Conservation (phyloP, 2,329 filamentous ascomycete genomes). For the Chaetomiaceae sp. region DNA sequence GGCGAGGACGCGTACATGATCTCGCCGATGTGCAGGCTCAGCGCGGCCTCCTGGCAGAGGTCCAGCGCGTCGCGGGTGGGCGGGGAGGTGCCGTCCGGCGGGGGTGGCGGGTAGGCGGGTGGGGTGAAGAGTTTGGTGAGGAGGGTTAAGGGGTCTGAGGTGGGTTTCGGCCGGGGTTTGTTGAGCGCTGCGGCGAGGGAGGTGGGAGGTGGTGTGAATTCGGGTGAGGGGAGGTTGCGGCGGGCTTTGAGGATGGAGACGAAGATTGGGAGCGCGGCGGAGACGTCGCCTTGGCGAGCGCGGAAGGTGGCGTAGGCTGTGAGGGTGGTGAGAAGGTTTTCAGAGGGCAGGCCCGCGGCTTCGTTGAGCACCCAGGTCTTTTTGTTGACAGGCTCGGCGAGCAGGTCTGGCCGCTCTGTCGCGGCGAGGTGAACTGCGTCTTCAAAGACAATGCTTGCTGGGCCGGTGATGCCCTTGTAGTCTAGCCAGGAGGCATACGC, state of each 20-base stretch:
- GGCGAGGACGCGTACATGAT: constrained; percentile 72
- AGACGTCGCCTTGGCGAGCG: constrained; percentile 61
- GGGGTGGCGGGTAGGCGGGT: constrained; percentile 64
- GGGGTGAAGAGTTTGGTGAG: constrained; percentile 32
- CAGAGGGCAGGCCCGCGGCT: constrained; percentile 52
- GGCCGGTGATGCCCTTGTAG: constrained; percentile 61
- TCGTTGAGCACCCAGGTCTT: constrained; percentile 59
- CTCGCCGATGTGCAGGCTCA: constrained; percentile 89
- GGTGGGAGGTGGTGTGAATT: constrained; percentile 13
- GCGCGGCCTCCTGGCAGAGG: constrained; percentile 74
- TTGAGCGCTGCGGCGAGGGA: constrained; percentile 22
- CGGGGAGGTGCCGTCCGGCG: constrained; percentile 61
- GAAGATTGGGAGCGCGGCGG: constrained; percentile 72
- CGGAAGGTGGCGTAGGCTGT: constrained; percentile 75
- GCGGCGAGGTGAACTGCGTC: constrained; percentile 72
- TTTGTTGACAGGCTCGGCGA: constrained; percentile 42
- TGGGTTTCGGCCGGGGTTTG: constrained; percentile 12
- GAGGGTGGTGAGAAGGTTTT: constrained; percentile 66
- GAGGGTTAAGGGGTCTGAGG: constrained; percentile 16
- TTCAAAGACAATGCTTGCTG: constrained; percentile 65
- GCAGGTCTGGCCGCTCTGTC: constrained; percentile 44
- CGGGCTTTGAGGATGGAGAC: constrained; percentile 77
- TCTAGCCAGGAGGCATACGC: constrained; percentile 82
- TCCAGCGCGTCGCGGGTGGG: constrained; percentile 59
- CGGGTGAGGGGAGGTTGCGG: constrained; percentile 48